Evolutionary conservation across 2,329 filamentous ascomycete species (phyloP).

Genomic region (Rhynchosporium agropyri): DNA sequence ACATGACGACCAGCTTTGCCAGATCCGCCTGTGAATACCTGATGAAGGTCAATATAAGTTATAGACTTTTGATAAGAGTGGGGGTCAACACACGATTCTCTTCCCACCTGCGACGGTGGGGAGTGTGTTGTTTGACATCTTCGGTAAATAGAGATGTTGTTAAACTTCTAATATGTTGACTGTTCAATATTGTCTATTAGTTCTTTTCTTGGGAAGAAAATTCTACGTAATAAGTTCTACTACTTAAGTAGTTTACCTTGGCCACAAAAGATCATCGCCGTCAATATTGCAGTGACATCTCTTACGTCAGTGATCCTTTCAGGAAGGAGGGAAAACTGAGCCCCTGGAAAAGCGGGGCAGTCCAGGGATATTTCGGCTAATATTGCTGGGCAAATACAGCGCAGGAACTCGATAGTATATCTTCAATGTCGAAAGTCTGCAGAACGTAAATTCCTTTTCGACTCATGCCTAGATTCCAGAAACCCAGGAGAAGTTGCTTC

Average conservation of each 20-base stretch:
- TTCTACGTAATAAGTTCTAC: background rate
- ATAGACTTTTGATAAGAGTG: too few relatives aligned
- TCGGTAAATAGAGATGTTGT: slow-evolving; percentile 6
- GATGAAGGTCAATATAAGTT: background rate
- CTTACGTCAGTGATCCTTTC: slow-evolving; percentile 19
- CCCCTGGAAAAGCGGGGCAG: slow-evolving; percentile 4
- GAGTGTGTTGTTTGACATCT: slow-evolving; percentile 29
- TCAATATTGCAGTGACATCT: slow-evolving; percentile 16
- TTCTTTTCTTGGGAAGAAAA: background rate
- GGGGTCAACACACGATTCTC: slow-evolving; percentile 24
- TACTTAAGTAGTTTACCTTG: background rate
- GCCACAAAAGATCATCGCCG: slow-evolving; percentile 4
- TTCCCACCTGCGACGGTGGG: slow-evolving; percentile 25
- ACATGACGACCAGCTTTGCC: slow-evolving; percentile 45
- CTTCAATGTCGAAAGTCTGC: background rate
- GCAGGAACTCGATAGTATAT: background rate
- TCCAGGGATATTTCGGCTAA: too few relatives aligned
- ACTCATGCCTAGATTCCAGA: too few relatives aligned
- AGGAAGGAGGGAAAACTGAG: background rate
- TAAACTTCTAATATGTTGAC: background rate
- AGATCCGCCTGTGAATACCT: slow-evolving; percentile 45
- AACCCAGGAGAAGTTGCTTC: too few relatives aligned
- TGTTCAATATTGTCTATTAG: background rate
- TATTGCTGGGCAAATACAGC: too few relatives aligned
- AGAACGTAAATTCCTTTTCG: too few relatives aligned